phyloP scores from a whole-genome alignment of 2,329 filamentous ascomycete genomes.

The Clarireedia paspali region DNA sequence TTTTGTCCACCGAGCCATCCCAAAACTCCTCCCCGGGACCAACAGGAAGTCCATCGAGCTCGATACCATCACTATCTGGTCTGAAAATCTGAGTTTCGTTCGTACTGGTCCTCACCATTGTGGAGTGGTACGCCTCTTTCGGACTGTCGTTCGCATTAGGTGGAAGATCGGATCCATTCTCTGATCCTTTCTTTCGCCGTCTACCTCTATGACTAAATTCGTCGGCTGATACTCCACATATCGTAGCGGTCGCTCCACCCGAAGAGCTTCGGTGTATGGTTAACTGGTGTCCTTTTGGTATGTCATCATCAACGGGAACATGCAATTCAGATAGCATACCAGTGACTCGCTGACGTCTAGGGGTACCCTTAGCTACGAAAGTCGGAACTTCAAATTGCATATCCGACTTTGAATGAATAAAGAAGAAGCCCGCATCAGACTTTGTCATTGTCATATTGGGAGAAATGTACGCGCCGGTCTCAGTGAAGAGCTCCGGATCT shows the following conservation, averaged over 20 bases:
- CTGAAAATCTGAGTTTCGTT: constrained; percentile 27
- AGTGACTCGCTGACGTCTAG: constrained; percentile 11
- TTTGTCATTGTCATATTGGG: background rate
- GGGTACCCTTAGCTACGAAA: constrained; percentile 10
- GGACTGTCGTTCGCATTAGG: background rate
- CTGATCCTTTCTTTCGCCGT: no score
- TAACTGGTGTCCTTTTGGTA: background rate
- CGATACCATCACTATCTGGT: constrained; percentile 21
- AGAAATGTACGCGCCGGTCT: background rate
- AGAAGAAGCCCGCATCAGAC: background rate
- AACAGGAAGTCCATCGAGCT: constrained; percentile 24
- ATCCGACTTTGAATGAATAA: background rate
- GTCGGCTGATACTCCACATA: no score
- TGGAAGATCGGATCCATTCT: no score
- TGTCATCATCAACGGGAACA: constrained; percentile 7
- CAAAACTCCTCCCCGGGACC: constrained; percentile 21
- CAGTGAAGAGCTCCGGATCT: background rate
- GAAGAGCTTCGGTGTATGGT: background rate
- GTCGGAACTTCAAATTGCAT: background rate
- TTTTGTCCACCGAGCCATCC: constrained; percentile 9
- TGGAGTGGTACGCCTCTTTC: constrained; percentile 5
- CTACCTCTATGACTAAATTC: no score
- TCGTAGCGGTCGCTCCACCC: background rate
- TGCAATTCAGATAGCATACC: constrained; percentile 25
- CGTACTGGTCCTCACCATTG: constrained; percentile 20